These are phyloP conservation scores for Globisporangium cederbergense DNA, from an alignment of 352 stramenopile species.

Conservation along the genomic window DNA sequence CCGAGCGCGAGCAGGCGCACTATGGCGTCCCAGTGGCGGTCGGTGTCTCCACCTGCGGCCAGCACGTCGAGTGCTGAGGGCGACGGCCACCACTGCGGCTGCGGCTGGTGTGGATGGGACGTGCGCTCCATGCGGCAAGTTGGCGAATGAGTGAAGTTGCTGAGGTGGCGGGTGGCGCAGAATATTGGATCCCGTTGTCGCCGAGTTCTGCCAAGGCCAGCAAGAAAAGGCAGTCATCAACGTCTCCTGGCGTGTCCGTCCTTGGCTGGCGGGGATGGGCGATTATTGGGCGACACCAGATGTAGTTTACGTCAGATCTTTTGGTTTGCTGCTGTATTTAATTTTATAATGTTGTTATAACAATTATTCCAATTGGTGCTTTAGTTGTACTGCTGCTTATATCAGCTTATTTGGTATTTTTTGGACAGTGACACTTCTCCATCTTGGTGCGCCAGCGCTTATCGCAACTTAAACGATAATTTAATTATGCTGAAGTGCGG, in stretches of 20 bases:
- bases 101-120: neutral
- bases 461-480: no score
- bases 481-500: no score
- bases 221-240: neutral
- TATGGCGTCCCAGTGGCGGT: constrained; percentile 7
- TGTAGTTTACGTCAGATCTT: neutral
- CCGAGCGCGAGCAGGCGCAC: constrained; percentile 7
- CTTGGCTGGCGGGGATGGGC: neutral
- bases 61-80: neutral
- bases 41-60: neutral
- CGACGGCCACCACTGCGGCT: neutral
- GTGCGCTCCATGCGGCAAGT: constrained; percentile 2
- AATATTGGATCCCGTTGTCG: neutral
- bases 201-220: neutral
- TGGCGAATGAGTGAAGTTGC: neutral
- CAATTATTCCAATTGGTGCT: no score
- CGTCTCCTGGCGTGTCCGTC: neutral
- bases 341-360: no score
- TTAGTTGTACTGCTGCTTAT: no score
- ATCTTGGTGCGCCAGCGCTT: no score
- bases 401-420: no score
- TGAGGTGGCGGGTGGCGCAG: neutral
- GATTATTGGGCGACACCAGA: neutral
- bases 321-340: no score
- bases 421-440: no score